Base-by-base conservation (phyloP, 768 basidiomycete species). In the Trichaptum fuscoviolaceum region DNA sequence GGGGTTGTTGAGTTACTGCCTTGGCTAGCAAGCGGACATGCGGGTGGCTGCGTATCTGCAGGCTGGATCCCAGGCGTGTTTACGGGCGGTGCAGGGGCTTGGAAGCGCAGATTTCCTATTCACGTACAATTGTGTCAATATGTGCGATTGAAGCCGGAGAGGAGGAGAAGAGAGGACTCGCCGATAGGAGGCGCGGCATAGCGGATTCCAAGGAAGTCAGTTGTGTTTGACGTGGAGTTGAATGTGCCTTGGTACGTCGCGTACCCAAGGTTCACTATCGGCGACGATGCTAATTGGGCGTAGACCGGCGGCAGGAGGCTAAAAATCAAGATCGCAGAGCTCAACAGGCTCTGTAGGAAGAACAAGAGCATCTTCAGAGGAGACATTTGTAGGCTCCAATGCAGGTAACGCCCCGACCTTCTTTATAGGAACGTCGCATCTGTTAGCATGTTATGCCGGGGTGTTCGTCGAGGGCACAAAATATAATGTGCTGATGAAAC, bases 131-230 rank as follows among this genome's bases (percentile, higher is more conserved):
- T 25, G 20, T 64, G 8, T 61, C 24, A 64, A 35, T 23, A 17
- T 20, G 20, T 20, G 27, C 3, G 8, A 20, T 1, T 75, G 77
- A 0, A n/a, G n/a, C n/a, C n/a, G n/a, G n/a, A n/a, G n/a, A n/a
- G n/a, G 71, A 35, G 0, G 42, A 0, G 79, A 79, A 23, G 63
- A 17, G 25, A 66, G 3, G 20, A 12, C 76, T 24, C 26, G 81
- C 83, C 83, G 34, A 77, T 67, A 2, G 85, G 84, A 27, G 83
- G 74, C 20, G 82, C 82, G 10, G 85, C 84, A 72, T 82, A 86
- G 7, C 84, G 78, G 58, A 84, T 77, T 17, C 75, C 74, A 17
- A 82, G 73, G 67, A 81, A 83, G 18, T 73, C 68, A 0, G 77
- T 77, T 66, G 79, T 75, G 15, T 71, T 70, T 2, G 77, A 77